Percentiles rank a stretch among this genome's conserved stretches.
These are phyloP conservation scores for Fusarium camptoceras DNA, from an alignment of 2,329 filamentous ascomycete species.

Conservation along the genomic window DNA sequence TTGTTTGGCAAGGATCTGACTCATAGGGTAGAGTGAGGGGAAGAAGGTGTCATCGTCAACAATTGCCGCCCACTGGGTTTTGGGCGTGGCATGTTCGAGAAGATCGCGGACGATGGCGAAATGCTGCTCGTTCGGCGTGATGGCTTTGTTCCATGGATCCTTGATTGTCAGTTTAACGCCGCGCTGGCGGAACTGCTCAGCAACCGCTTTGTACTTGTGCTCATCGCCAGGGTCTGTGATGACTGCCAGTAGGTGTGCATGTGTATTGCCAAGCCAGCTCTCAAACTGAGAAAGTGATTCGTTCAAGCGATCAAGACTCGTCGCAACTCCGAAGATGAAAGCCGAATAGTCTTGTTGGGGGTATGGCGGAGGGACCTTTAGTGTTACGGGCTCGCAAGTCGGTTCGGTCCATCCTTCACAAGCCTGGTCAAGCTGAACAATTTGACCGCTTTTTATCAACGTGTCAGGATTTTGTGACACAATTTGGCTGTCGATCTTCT, in stretches of 20 bases:
- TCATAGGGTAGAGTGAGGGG: slow-evolving; percentile 63
- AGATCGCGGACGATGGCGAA: slow-evolving; percentile 67
- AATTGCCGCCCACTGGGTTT: slow-evolving; percentile 66
- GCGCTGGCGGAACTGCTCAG: slow-evolving; percentile 44
- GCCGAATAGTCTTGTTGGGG: slow-evolving; percentile 59
- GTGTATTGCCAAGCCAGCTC: slow-evolving; percentile 66
- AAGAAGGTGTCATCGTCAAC: slow-evolving; percentile 75
- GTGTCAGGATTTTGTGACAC: slow-evolving; percentile 54
- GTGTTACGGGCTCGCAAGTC: slow-evolving; percentile 57
- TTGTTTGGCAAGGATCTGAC: slow-evolving; percentile 59
- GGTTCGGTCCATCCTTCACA: slow-evolving; percentile 43
- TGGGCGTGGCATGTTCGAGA: slow-evolving; percentile 55
- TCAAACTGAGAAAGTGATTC: slow-evolving; percentile 63
- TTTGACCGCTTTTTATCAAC: slow-evolving; percentile 52
- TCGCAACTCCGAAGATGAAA: slow-evolving; percentile 69
- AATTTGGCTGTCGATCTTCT: slow-evolving; percentile 51
- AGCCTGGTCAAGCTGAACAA: slow-evolving; percentile 46
- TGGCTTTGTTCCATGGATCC: slow-evolving; percentile 49
- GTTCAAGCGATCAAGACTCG: slow-evolving; percentile 61
- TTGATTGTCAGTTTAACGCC: slow-evolving; percentile 53
- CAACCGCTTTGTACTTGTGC: slow-evolving; percentile 46
- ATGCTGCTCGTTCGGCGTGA: slow-evolving; percentile 65
- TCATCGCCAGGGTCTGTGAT: slow-evolving; percentile 58
- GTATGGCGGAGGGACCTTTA: slow-evolving; percentile 61
- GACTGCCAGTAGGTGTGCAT: slow-evolving; percentile 63